These are phyloP conservation scores for Erodium texanum DNA, from an alignment of 441 rosid genomes.

Conservation along the genomic window DNA sequence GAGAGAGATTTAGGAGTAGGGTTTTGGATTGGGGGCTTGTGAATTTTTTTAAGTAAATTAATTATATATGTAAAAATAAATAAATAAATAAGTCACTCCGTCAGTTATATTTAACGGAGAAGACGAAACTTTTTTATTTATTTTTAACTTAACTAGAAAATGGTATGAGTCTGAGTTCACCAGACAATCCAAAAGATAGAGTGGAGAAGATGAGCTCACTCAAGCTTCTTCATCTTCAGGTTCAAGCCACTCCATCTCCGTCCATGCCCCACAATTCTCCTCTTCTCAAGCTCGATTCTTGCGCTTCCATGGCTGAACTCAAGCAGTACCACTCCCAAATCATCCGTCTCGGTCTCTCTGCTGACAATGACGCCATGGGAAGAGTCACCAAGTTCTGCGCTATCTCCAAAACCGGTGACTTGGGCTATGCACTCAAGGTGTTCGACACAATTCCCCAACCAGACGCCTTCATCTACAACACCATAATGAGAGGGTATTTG, in stretches of 20 bases:
- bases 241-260: too few species aligned
- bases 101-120: too few species aligned
- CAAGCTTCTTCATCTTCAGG: too few species aligned
- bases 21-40: background rate
- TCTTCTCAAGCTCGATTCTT: conserved; percentile 12
- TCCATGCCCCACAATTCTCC: background rate
- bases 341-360: conserved; percentile 31
- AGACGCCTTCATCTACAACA: conserved; percentile 35
- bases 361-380: conserved; percentile 29
- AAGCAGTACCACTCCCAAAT: conserved; percentile 30
- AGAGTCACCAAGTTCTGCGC: conserved; percentile 30
- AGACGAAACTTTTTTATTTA: too few species aligned
- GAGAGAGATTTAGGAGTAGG: conserved; percentile 8
- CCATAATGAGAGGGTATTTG: conserved; percentile 25
- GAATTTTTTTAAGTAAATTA: too few species aligned
- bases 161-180: too few species aligned
- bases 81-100: too few species aligned
- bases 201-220: too few species aligned
- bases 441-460: conserved; percentile 30
- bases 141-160: too few species aligned
- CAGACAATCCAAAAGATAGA: too few species aligned
- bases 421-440: conserved; percentile 30
- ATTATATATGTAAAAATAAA: too few species aligned
- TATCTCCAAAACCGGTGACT: conserved; percentile 16
- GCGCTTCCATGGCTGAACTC: conserved; percentile 33